phyloP scores from a whole-genome alignment of 2,329 filamentous ascomycete genomes.

The Penicillium hordei region DNA sequence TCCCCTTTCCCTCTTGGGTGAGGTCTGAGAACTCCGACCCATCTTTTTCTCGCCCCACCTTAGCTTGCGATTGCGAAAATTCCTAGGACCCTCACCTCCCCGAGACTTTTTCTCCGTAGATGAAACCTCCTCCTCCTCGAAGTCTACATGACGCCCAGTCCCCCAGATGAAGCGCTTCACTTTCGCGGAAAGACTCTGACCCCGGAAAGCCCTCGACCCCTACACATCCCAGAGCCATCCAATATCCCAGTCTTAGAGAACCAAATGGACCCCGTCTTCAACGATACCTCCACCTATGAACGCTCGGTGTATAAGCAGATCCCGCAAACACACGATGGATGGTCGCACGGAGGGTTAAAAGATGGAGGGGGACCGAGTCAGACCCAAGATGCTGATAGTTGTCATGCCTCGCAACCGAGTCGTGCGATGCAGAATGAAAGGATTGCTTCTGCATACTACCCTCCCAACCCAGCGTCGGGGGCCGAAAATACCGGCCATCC shows the following conservation, averaged over 20 bases:
- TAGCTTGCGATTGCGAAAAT: conserved; percentile 39
- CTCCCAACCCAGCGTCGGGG: conserved; percentile 22
- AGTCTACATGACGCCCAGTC: conserved; percentile 56
- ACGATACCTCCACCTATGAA: conserved; percentile 62
- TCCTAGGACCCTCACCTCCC: conserved; percentile 10
- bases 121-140: conserved; percentile 40
- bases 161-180: conserved; percentile 51
- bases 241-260: conserved; percentile 69
- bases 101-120: conserved; percentile 30
- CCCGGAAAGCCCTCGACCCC: conserved; percentile 68
- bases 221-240: conserved; percentile 66
- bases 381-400: conserved; percentile 35
- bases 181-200: conserved; percentile 65
- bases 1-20: conserved; percentile 16
- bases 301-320: conserved; percentile 37
- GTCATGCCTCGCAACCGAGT: conserved; percentile 26
- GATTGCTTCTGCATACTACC: conserved; percentile 27
- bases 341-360: conserved; percentile 15
- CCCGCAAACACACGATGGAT: conserved; percentile 16
- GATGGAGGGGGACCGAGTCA: conserved; percentile 15
- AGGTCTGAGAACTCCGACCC: conserved; percentile 22
- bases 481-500: conserved; percentile 8
- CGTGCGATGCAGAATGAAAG: conserved; percentile 30
- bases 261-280: conserved; percentile 70
- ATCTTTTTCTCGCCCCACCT: conserved; percentile 40